Evolutionary conservation across 805 yeast species (phyloP), one percentile per base, ranked within the genome.

Genomic region (Spathaspora arborariae): DNA sequence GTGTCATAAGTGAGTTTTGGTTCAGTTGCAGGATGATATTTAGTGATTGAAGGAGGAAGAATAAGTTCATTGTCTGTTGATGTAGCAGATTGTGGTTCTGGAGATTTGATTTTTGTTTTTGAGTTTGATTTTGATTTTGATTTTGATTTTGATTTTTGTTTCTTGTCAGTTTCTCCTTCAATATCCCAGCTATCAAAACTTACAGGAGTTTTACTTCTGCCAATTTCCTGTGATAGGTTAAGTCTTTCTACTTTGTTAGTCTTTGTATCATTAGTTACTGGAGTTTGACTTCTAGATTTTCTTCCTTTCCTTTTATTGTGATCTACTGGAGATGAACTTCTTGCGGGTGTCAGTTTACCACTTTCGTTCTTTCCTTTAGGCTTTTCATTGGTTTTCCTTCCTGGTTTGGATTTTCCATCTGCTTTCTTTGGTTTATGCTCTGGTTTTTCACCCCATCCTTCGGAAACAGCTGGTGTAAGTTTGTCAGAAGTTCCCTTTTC

Each of bases 1-100:
- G 76, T 66, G 9, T 76, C 77, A 54, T 78, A 83, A 0, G 72
- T 63, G 42, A 78, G 62, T 43, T 65, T 67, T 3, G 84, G 79
- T 41, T 50, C 34, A 3, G 46, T 26, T 2, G 76, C 62, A 5
- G 72, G 71, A 38, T 56, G 60, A 39, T 59, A 64, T 33, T 60
- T 57, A 10, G 56, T 45, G 18, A 73, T 59, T 8, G 63, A 65
- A 0, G 62, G 52, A 4, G 73, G 70, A 16, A 56, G 36, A 7
- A 41, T 11, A 20, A 46, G 26, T 18, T 38, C 49, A 37, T 42
- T 45, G n/a, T 39, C 47, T 34, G 19, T 40, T 15, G 33, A 18
- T 2, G 4, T 21, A 9, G 33, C 6, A 13, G 20, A 15, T 39
- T 10, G 5, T 5, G 44, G 22, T 27, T 41, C 26, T 41, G 22